Evolutionary conservation across 2,329 filamentous ascomycete genomes (phyloP).

Genomic region (Pyrenophora graminea): DNA sequence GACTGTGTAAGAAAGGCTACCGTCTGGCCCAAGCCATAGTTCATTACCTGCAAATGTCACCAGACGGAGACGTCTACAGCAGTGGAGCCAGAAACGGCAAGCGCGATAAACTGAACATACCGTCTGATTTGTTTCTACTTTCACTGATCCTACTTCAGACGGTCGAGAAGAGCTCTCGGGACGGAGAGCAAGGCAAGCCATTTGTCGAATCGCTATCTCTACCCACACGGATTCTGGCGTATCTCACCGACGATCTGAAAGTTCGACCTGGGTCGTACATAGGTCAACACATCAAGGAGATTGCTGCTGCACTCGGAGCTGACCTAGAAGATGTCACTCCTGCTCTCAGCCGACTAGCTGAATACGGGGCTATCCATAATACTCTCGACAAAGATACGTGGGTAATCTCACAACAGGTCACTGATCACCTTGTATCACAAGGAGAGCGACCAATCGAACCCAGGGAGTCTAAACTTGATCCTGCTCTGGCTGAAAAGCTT

Average conservation of each 20-base stretch:
- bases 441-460: not conserved
- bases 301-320: conserved; percentile 12
- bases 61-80: conserved; percentile 27
- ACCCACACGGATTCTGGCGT: conserved; percentile 9
- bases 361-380: conserved; percentile 14
- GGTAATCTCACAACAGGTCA: conserved; percentile 15
- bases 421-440: too few relatives aligned
- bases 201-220: conserved; percentile 3
- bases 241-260: conserved; percentile 19
- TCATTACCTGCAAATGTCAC: conserved; percentile 28
- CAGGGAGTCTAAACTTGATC: conserved; percentile 12
- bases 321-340: not conserved
- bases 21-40: conserved; percentile 24
- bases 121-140: conserved; percentile 19
- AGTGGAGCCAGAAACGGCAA: conserved; percentile 13
- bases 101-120: conserved; percentile 25
- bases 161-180: conserved; percentile 20
- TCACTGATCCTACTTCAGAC: conserved; percentile 24
- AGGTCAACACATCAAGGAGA: conserved; percentile 11
- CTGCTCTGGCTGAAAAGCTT: conserved; percentile 8
- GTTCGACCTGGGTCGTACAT: conserved; percentile 25
- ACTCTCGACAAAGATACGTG: conserved; percentile 22
- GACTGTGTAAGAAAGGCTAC: conserved; percentile 30
- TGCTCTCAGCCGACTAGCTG: conserved; percentile 8
- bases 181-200: not conserved